Base-by-base conservation (phyloP, 2,329 filamentous ascomycete species). In the Malbranchea cinnamomea region DNA sequence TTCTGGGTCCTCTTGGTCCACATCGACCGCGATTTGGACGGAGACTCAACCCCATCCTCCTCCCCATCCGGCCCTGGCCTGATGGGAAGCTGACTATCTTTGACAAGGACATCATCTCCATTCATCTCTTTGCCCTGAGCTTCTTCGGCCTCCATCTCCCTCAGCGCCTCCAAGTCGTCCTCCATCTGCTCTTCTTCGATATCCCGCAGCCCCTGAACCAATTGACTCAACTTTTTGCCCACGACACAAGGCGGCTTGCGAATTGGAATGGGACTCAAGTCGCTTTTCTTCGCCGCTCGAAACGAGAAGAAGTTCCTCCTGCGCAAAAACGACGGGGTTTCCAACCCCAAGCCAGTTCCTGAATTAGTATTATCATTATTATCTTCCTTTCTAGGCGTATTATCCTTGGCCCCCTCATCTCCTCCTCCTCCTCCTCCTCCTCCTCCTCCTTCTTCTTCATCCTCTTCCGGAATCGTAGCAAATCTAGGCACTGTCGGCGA, bases 1-100 rank as follows among this genome's bases (percentile, higher is more conserved):
- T 65, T 65, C 37, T 63, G 61, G 2, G 59, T 60, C 39, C 57
- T 62, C 45, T 63, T 64, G 43, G 60, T 63, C 44, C 50, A 61
- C 9, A 34, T 32, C n/a, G 34, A 41, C 14, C 41, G 23, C 18
- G 26, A 26, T 19, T 36, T 31, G 14, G 27, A 25, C 5, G 36
- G 21, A 11, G 31, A 39, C 30, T 16, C 20, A 3, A 20, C 28
- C 5, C 17, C 21, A 21, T 34, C 31, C 4, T 21, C 28, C 6
- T 36, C 41, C 24, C 23, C 26, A 3, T 31, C 30, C 11, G 36
- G 35, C 4, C 19, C 15, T 20, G 15, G 12, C 14, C 17, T 23
- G 7, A 3, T 11, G 4, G 34, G 29, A 1, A 34, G 30, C 29
- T 62, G 57, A 23, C 50, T 58, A 36, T 62, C 53, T 9, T 46